Percentiles rank a stretch among this genome's conserved stretches.
Evolutionary conservation across 805 yeast species (phyloP).

Genomic region (Yarrowia sp.): DNA sequence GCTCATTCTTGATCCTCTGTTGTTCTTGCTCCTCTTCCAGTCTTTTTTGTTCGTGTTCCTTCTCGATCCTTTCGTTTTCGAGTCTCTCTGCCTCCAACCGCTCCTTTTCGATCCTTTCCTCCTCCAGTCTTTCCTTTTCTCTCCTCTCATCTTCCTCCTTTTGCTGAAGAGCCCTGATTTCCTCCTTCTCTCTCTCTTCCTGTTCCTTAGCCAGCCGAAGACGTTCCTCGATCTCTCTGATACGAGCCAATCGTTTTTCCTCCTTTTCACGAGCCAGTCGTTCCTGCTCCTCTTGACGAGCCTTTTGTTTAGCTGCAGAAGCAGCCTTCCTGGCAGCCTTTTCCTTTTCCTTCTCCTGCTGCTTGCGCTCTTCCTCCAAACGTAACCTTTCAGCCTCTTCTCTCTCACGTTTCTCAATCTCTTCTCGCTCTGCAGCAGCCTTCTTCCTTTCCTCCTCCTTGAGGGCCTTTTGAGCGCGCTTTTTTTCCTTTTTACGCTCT

Average conservation of each 20-base stretch:
- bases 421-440: conserved; percentile 37
- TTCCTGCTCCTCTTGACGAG: conserved; percentile 34
- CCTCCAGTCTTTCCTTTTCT: background rate
- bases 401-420: conserved; percentile 30
- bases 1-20: background rate
- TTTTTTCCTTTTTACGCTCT: conserved; percentile 44
- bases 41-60: background rate
- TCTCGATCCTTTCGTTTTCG: background rate
- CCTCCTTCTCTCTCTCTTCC: background rate
- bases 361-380: conserved; percentile 1
- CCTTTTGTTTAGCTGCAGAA: conserved; percentile 26
- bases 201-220: background rate
- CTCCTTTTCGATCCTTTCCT: background rate
- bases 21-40: background rate
- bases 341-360: conserved; percentile 9
- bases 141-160: background rate
- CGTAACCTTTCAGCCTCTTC: background rate
- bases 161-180: background rate
- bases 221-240: conserved; percentile 29
- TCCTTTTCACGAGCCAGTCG: conserved; percentile 33
- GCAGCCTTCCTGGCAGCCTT: conserved; percentile 11
- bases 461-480: conserved; percentile 40
- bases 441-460: conserved; percentile 42
- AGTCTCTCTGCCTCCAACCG: background rate
- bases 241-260: conserved; percentile 28